Evolutionary conservation across 306 rosid genomes (phyloP).

Genomic region (Ochetophila trinervis): DNA sequence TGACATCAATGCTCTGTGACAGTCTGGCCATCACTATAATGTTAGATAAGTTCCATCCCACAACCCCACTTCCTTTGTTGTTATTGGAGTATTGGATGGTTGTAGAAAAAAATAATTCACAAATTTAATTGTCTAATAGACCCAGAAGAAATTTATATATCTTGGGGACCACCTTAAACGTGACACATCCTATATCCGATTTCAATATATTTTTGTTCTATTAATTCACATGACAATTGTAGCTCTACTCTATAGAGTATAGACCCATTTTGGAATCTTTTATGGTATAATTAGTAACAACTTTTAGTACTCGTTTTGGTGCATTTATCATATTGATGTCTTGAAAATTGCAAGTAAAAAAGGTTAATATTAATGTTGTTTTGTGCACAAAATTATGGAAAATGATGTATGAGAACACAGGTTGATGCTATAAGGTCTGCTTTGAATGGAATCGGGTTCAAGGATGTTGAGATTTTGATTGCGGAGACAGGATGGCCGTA

Average conservation of each 20-base stretch:
- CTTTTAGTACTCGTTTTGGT: too few relatives aligned
- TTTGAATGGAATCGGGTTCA: slow-evolving; percentile 51
- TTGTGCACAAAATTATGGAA: not conserved
- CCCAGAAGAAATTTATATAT: not conserved
- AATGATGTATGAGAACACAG: slow-evolving; percentile 38
- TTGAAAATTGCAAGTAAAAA: too few relatives aligned
- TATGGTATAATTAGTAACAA: too few relatives aligned
- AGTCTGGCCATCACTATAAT: slow-evolving; percentile 37
- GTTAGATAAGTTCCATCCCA: slow-evolving; percentile 28
- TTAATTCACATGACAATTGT: too few relatives aligned
- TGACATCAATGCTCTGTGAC: slow-evolving; percentile 14
- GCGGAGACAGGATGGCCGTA: slow-evolving; percentile 98
- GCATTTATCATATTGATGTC: too few relatives aligned
- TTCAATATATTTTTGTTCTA: not conserved
- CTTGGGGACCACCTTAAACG: slow-evolving; percentile 9
- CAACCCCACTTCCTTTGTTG: slow-evolving; percentile 27
- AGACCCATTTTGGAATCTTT: too few relatives aligned
- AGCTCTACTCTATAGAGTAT: too few relatives aligned
- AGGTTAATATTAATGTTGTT: too few relatives aligned
- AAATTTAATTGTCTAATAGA: not conserved
- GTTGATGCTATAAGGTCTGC: slow-evolving; percentile 89
- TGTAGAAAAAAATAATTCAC: not conserved
- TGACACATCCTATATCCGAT: not conserved
- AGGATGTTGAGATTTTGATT: slow-evolving; percentile 64
- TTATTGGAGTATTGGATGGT: slow-evolving; percentile 15